These are phyloP conservation scores for Pseudoneurospora amorphoporcata DNA, from an alignment of 495 filamentous ascomycete species.

Conservation along the genomic window DNA sequence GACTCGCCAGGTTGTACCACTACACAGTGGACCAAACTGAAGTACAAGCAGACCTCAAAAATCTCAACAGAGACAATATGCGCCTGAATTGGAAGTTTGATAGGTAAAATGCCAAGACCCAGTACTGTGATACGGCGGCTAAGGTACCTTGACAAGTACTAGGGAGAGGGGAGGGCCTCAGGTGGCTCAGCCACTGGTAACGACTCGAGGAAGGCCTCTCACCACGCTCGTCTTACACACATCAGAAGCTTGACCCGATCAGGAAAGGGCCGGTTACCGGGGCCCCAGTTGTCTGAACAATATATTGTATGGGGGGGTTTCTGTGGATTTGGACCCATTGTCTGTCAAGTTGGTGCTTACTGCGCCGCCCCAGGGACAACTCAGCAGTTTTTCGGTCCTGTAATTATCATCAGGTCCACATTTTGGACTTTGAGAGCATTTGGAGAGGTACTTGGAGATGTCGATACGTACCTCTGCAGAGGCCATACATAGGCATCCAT, in stretches of 20 bases:
- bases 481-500: neutral
- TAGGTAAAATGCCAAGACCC: neutral
- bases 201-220: neutral
- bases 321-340: neutral
- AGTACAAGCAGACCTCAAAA: neutral
- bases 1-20: neutral
- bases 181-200: neutral
- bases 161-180: neutral
- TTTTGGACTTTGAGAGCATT: neutral
- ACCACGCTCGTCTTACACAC: neutral
- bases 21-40: neutral
- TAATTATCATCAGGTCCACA: neutral
- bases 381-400: neutral
- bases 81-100: neutral
- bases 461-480: neutral
- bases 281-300: neutral
- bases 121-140: neutral
- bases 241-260: neutral
- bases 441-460: neutral
- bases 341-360: neutral
- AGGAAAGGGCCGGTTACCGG: neutral
- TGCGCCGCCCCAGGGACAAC: neutral
- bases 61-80: neutral
- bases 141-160: neutral
- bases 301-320: neutral